These are phyloP conservation scores for Trichoderma arundinaceum DNA, from an alignment of 2,329 filamentous ascomycete species.

Conservation along the genomic window DNA sequence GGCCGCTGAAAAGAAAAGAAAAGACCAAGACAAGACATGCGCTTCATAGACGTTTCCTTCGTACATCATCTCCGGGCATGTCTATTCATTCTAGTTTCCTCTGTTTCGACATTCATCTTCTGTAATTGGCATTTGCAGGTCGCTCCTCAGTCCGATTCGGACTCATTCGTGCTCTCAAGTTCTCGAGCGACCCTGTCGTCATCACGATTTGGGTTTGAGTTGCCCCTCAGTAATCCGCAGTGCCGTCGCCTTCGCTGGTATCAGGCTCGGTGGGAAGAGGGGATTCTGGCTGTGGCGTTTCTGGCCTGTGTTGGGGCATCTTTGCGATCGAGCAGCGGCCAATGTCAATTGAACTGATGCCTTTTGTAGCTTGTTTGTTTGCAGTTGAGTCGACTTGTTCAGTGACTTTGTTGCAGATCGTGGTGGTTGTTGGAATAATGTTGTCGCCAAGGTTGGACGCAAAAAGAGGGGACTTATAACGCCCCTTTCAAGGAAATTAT, in stretches of 20 bases:
- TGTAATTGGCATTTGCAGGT: not conserved
- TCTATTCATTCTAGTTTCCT: not conserved
- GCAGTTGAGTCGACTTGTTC: too few species aligned
- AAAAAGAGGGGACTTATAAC: conserved; percentile 22
- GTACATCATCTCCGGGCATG: not conserved
- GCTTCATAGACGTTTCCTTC: conserved; percentile 2
- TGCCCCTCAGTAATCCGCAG: conserved; percentile 39
- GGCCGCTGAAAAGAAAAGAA: not conserved
- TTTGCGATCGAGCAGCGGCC: not conserved
- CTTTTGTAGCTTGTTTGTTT: not conserved
- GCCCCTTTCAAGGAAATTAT: conserved; percentile 7
- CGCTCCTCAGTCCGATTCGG: not conserved
- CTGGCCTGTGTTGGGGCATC: conserved; percentile 39
- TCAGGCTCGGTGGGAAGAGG: conserved; percentile 43
- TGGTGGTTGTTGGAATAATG: conserved; percentile 6
- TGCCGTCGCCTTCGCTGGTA: conserved; percentile 42
- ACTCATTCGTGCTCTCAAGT: conserved; percentile 16
- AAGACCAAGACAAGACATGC: conserved; percentile 1
- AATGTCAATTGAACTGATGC: too few species aligned
- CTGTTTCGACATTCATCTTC: not conserved
- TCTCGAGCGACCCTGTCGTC: conserved; percentile 4
- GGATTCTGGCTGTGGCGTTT: conserved; percentile 41
- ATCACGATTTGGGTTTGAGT: not conserved
- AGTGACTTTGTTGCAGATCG: conserved; percentile 9
- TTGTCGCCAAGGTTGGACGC: not conserved